Evolutionary conservation across 2,329 filamentous ascomycete genomes (phyloP).

Genomic region (Trematosphaeria pertusa): DNA sequence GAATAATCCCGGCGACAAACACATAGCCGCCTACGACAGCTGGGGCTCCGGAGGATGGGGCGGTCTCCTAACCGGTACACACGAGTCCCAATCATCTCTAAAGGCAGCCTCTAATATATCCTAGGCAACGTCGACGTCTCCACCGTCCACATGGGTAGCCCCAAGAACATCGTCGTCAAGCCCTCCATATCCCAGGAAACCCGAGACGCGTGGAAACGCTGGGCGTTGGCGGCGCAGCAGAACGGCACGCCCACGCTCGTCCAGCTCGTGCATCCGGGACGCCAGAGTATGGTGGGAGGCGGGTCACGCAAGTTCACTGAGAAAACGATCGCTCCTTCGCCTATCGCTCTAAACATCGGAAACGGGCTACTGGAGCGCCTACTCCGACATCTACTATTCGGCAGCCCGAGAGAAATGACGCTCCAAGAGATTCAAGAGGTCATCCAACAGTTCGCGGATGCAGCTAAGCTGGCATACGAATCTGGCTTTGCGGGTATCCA

Average conservation of each 20-base stretch:
- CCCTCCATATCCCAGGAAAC: conserved; percentile 48
- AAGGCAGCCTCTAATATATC: neutral
- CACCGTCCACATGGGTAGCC: conserved; percentile 59
- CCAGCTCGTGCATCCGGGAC: conserved; percentile 68
- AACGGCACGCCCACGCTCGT: conserved; percentile 64
- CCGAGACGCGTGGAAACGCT: conserved; percentile 20
- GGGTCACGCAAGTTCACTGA: conserved; percentile 51
- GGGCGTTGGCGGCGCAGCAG: conserved; percentile 56
- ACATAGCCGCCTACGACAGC: conserved; percentile 55
- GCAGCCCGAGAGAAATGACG: conserved; percentile 60
- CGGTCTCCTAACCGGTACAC: conserved; percentile 60
- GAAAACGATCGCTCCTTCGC: conserved; percentile 46
- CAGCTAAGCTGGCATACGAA: conserved; percentile 59
- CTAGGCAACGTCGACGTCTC: conserved; percentile 67
- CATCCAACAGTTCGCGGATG: conserved; percentile 64
- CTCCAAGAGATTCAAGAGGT: conserved; percentile 61
- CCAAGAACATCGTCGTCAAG: conserved; percentile 12
- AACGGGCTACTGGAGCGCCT: conserved; percentile 24
- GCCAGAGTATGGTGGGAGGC: conserved; percentile 56
- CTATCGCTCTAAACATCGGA: conserved; percentile 48
- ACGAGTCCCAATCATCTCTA: too few species aligned
- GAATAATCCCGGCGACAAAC: conserved; percentile 31
- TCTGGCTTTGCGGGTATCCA: conserved; percentile 62
- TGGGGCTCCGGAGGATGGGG: conserved; percentile 58
- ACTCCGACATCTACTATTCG: conserved; percentile 41